phyloP scores from a whole-genome alignment of 768 basidiomycete genomes.

The Coprinopsis marcescibilis region DNA sequence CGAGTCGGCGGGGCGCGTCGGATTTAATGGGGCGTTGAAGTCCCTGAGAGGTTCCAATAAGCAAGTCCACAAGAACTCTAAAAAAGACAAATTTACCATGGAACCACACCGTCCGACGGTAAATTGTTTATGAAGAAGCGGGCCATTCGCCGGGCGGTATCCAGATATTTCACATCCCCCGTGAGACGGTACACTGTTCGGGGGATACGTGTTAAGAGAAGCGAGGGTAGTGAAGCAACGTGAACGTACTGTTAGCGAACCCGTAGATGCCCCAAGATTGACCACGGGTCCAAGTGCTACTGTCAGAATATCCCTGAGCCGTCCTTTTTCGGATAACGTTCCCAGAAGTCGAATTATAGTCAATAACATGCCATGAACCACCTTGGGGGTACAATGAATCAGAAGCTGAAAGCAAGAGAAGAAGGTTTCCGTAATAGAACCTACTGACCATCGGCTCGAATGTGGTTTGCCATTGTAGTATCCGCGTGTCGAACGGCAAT shows the following conservation, averaged over 20 bases:
- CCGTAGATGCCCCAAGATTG: constrained; percentile 71
- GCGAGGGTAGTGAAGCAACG: background rate
- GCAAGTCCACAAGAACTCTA: background rate
- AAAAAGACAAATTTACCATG: constrained; percentile 41
- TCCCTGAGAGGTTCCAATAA: constrained; percentile 46
- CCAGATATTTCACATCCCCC: constrained; percentile 41
- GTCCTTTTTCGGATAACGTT: constrained; percentile 51
- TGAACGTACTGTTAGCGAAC: constrained; percentile 56
- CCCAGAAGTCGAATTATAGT: constrained; percentile 64
- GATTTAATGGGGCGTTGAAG: constrained; percentile 59
- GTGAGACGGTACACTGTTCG: constrained; percentile 55
- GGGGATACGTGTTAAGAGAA: background rate
- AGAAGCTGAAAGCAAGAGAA: constrained; percentile 1
- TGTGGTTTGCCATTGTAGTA: constrained; percentile 61
- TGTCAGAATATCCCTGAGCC: constrained; percentile 56
- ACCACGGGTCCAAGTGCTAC: constrained; percentile 70
- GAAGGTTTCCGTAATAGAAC: background rate
- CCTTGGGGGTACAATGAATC: constrained; percentile 22
- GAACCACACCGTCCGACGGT: constrained; percentile 57
- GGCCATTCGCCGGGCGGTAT: constrained; percentile 55
- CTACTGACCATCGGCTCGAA: constrained; percentile 53
- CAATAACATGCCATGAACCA: constrained; percentile 56
- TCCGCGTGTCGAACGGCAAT: constrained; percentile 63
- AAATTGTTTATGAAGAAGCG: constrained; percentile 54
- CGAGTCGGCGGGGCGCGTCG: constrained; percentile 58